A percentile compares a stretch with the other conserved stretches of the same genome.
Conservation (phyloP, 2,329 filamentous ascomycete genomes). For the Xylariaceae sp. region DNA sequence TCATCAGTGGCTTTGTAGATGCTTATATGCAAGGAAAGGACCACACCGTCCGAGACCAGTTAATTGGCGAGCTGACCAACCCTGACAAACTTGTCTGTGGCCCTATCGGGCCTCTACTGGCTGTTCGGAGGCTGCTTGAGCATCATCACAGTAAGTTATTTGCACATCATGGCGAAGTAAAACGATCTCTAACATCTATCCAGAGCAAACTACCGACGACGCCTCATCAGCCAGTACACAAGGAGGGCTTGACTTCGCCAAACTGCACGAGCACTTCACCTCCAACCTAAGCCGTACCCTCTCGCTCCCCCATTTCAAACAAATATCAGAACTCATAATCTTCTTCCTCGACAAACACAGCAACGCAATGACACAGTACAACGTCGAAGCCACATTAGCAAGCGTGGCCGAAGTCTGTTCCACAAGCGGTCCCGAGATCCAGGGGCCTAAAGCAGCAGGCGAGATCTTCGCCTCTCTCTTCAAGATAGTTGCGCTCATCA, state of each 20-base stretch:
- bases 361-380: constrained; percentile 52
- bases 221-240: background rate
- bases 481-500: constrained; percentile 50
- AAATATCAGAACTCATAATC: constrained; percentile 26
- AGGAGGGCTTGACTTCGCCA: constrained; percentile 24
- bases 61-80: constrained; percentile 23
- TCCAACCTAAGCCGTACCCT: constrained; percentile 21
- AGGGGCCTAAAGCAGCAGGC: constrained; percentile 28
- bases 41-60: constrained; percentile 15
- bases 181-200: constrained; percentile 15
- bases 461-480: constrained; percentile 45
- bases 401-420: constrained; percentile 38
- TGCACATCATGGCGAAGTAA: background rate
- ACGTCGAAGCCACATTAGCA: constrained; percentile 49
- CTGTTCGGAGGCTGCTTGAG: constrained; percentile 25
- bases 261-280: constrained; percentile 25
- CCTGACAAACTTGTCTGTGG: constrained; percentile 20
- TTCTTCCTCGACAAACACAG: constrained; percentile 47
- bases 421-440: constrained; percentile 20
- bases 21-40: constrained; percentile 24
- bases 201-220: constrained; percentile 12
- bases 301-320: constrained; percentile 28
- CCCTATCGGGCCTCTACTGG: constrained; percentile 24
- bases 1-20: constrained; percentile 27
- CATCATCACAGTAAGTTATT: constrained; percentile 21